Conservation (phyloP, 179 eudicot species). For the Beta macrorhiza region DNA sequence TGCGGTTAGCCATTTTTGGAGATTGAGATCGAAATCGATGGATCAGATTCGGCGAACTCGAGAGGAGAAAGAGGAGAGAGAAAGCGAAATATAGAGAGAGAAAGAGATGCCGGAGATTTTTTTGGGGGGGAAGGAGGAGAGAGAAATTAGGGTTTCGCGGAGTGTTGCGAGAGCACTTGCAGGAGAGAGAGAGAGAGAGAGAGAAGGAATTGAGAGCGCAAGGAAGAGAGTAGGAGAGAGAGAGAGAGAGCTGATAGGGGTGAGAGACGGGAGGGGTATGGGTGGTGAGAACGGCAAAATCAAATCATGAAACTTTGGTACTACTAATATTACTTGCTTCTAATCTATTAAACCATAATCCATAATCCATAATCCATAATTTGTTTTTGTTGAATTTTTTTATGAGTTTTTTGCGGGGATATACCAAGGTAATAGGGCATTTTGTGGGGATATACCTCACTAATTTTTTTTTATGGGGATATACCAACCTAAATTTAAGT, state of each 20-base stretch:
- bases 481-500: too few relatives aligned
- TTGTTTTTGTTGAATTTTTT: too few relatives aligned
- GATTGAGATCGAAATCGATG: conserved; percentile 6
- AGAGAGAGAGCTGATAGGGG: not conserved
- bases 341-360: too few relatives aligned
- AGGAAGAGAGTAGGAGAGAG: not conserved
- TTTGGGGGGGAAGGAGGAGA: not conserved
- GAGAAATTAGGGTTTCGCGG: conserved; percentile 31
- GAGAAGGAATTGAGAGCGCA: not conserved
- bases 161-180: conserved; percentile 21
- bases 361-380: too few relatives aligned
- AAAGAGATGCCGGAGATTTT: conserved; percentile 19
- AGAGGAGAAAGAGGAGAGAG: not conserved
- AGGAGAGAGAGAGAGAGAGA: conserved; percentile 10
- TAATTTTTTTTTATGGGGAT: too few relatives aligned
- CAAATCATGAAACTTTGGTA: not conserved
- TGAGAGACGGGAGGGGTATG: conserved; percentile 22
- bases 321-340: not conserved
- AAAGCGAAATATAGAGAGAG: not conserved
- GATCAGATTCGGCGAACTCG: not conserved
- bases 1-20: conserved; percentile 52
- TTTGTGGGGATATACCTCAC: too few relatives aligned
- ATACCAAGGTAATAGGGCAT: too few relatives aligned
- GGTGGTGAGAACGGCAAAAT: conserved; percentile 45
- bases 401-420: too few relatives aligned